A percentile compares a stretch with the other conserved stretches of the same genome.
Conservation (phyloP, 805 yeast genomes). For the Wickerhamiella cacticola region DNA sequence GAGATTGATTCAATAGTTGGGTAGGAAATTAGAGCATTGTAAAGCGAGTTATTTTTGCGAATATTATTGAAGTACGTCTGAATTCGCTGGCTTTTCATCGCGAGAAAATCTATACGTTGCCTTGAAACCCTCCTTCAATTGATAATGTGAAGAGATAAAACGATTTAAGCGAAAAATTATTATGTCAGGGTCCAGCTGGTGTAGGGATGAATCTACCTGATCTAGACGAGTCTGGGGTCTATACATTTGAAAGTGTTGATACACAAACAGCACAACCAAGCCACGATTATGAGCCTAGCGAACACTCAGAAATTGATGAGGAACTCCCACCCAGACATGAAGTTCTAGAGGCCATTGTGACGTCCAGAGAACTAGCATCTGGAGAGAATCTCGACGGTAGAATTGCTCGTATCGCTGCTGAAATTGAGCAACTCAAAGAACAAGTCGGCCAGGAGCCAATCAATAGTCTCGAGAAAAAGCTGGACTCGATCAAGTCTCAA, state of each 20-base stretch:
- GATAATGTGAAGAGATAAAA: not conserved
- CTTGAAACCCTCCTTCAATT: too few species aligned
- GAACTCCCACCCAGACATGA: conserved; percentile 5
- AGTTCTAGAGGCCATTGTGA: conserved; percentile 11
- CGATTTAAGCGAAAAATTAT: not conserved
- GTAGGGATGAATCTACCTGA: conserved; percentile 5
- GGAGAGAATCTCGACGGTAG: conserved; percentile 13
- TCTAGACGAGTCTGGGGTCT: conserved; percentile 13
- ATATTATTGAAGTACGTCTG: conserved; percentile 23
- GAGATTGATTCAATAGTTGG: conserved; percentile 16
- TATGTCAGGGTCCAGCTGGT: not conserved
- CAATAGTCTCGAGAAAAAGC: not conserved
- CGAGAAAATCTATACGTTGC: not conserved
- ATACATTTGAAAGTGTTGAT: conserved; percentile 8
- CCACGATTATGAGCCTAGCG: not conserved
- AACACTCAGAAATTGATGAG: not conserved
- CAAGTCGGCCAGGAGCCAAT: conserved; percentile 8
- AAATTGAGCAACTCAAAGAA: conserved; percentile 1
- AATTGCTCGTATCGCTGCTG: conserved; percentile 9
- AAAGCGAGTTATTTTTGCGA: conserved; percentile 19
- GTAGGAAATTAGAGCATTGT: conserved; percentile 27
- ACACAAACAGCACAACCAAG: not conserved
- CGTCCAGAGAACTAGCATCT: conserved; percentile 6
- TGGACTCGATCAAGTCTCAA: conserved; percentile 2
- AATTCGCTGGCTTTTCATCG: conserved; percentile 4